Evolutionary conservation across 1,284 basidiomycete species (phyloP).

Genomic region (Fomitopsis palustris): DNA sequence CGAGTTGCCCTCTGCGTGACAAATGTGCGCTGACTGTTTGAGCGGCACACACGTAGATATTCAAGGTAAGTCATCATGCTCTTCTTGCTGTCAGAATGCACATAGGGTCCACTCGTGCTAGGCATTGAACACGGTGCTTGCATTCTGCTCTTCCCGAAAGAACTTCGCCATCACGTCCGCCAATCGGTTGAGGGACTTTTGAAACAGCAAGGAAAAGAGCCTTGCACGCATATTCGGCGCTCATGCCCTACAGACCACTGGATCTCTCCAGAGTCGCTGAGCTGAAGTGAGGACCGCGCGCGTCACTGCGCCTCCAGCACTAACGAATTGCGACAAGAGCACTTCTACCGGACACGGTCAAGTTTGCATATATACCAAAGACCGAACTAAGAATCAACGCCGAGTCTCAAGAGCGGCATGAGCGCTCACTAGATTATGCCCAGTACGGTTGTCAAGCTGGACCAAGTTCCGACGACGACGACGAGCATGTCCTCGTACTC

Average conservation of each 20-base stretch:
- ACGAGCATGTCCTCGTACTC: constrained; percentile 70
- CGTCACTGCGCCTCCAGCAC: constrained; percentile 19
- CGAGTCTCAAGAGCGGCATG: constrained; percentile 23
- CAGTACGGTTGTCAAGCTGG: constrained; percentile 14
- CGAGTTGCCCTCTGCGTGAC: background rate
- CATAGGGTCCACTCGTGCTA: background rate
- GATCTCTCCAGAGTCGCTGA: constrained; percentile 78
- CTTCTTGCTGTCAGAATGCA: background rate
- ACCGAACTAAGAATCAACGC: constrained; percentile 62
- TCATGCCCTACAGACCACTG: constrained; percentile 62
- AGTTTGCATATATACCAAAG: constrained; percentile 78
- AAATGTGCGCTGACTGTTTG: too few relatives aligned
- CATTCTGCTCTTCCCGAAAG: constrained; percentile 82
- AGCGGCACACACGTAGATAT: constrained; percentile 10
- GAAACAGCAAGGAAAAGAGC: constrained; percentile 71
- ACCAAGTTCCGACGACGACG: constrained; percentile 30
- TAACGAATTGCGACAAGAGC: constrained; percentile 50
- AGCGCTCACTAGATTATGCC: constrained; percentile 39
- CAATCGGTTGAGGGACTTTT: constrained; percentile 77
- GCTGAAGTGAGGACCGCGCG: too few relatives aligned
- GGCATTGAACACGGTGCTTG: constrained; percentile 37
- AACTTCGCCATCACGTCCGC: constrained; percentile 78
- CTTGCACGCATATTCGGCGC: too few relatives aligned
- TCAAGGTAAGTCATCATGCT: constrained; percentile 14
- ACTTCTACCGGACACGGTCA: constrained; percentile 76